Conservation (phyloP, 371 early-diverging fungal species). For the Thermomucor indicae-seudaticae region DNA sequence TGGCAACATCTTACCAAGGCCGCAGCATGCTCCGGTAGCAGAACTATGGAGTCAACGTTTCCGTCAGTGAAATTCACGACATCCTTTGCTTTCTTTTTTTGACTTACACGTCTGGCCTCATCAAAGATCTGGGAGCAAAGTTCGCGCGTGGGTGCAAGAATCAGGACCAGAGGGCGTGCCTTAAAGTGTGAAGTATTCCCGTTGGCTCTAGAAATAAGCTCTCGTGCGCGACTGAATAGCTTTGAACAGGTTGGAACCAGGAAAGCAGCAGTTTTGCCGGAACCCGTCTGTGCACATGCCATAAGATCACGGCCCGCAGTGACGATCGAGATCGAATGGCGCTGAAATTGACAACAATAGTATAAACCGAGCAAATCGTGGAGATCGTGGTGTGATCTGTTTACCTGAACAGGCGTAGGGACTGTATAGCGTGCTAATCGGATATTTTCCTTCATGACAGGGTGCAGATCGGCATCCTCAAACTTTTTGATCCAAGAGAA, state of each 20-base stretch:
- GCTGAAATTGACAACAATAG: conserved; percentile 21
- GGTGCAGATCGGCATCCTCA: conserved; percentile 42
- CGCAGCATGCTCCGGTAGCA: conserved; percentile 41
- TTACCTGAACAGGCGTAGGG: conserved; percentile 72
- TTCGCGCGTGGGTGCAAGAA: conserved; percentile 45
- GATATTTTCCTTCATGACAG: conserved; percentile 54
- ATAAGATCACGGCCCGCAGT: conserved; percentile 65
- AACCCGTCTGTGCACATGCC: conserved; percentile 84
- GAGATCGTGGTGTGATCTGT: background rate
- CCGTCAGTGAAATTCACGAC: too few species aligned
- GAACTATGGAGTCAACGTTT: too few species aligned
- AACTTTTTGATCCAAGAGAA: conserved; percentile 42
- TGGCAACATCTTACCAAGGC: conserved; percentile 32
- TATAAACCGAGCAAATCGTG: background rate
- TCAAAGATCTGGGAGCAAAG: conserved; percentile 44
- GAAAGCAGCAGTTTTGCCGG: conserved; percentile 72
- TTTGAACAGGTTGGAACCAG: conserved; percentile 53
- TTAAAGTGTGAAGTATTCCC: conserved; percentile 19
- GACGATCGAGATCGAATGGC: conserved; percentile 65
- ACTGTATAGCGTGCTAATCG: conserved; percentile 48
- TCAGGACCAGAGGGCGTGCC: conserved; percentile 31
- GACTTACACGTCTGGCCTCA: conserved; percentile 37
- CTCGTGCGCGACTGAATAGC: conserved; percentile 24
- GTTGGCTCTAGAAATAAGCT: conserved; percentile 17
- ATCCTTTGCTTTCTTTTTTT: too few species aligned